A percentile compares a stretch with the other conserved stretches of the same genome.
Evolutionary conservation across 148 eudicot genomes (phyloP).

Genomic region (Camellia japonica): DNA sequence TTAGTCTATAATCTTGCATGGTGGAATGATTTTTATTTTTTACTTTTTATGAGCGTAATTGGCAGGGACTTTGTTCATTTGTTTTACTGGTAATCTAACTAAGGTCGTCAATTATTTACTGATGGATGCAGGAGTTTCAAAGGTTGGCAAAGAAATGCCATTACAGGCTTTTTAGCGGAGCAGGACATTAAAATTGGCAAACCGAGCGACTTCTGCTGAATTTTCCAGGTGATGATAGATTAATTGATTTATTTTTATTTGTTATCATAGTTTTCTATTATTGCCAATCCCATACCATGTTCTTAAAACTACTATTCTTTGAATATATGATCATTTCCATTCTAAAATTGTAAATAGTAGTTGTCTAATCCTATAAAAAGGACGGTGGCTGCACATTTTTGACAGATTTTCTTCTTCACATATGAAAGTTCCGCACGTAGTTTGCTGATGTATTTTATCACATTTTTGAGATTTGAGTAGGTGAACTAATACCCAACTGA

Average conservation of each 20-base stretch:
- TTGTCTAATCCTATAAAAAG: background rate
- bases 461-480: background rate
- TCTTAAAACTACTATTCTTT: background rate
- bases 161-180: slow-evolving; percentile 31
- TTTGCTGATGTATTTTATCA: background rate
- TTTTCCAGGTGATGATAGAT: background rate
- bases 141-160: slow-evolving; percentile 47
- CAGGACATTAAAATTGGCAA: slow-evolving; percentile 41
- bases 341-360: background rate
- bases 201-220: slow-evolving; percentile 32
- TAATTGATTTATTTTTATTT: background rate
- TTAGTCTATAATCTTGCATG: background rate
- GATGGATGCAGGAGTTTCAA: slow-evolving; percentile 47
- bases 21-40: background rate
- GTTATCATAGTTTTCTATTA: background rate
- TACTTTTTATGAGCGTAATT: background rate
- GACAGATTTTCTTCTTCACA: background rate
- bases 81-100: background rate
- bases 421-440: background rate
- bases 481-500: background rate
- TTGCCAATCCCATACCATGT: background rate
- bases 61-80: background rate
- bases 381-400: background rate
- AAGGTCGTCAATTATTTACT: background rate
- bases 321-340: background rate